Percentiles rank a stretch among this genome's conserved stretches.
Conservation (phyloP, 352 stramenopile species). For the Pilasporangium apinafurcum region DNA sequence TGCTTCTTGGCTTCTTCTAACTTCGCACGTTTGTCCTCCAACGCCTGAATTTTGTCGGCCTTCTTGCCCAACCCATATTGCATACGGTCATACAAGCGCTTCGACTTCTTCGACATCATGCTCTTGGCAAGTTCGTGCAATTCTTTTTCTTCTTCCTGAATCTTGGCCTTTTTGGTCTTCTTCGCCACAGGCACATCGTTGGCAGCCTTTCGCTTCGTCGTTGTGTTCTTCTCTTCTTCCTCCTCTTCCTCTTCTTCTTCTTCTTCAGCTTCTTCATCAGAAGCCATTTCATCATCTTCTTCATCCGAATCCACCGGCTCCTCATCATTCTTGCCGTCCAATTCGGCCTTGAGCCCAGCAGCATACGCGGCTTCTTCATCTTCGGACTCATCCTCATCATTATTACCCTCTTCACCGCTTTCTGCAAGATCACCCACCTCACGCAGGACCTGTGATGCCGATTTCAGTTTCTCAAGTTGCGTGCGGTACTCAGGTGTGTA, state of each 20-base stretch:
- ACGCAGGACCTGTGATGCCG: conserved; percentile 62
- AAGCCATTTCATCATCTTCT: conserved; percentile 33
- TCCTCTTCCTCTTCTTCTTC: conserved; percentile 18
- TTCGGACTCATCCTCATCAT: conserved; percentile 46
- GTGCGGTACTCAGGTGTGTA: conserved; percentile 97
- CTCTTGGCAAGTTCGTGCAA: conserved; percentile 84
- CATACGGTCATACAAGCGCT: conserved; percentile 89
- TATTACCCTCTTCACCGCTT: conserved; percentile 7
- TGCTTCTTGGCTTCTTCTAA: conserved; percentile 59
- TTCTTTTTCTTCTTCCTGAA: conserved; percentile 70
- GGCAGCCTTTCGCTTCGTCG: conserved; percentile 44
- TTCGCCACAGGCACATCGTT: conserved; percentile 20
- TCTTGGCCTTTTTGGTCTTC: conserved; percentile 74
- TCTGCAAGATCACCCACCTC: conserved; percentile 44
- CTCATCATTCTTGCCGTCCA: conserved; percentile 31
- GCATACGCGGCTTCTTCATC: conserved; percentile 72
- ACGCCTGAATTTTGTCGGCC: conserved; percentile 77
- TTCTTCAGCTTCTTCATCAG: conserved; percentile 24
- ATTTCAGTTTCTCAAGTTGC: conserved; percentile 82
- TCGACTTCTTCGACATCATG: conserved; percentile 93
- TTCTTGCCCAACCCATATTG: conserved; percentile 88
- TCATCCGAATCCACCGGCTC: conserved; percentile 27
- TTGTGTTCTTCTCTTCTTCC: conserved; percentile 20
- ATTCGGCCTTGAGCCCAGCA: conserved; percentile 75
- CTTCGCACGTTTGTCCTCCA: conserved; percentile 75